Evolutionary conservation across 225 moss, liverwort and hornwort species (phyloP), one percentile per base, ranked within the genome.

Genomic region (Sphagnum contortum): DNA sequence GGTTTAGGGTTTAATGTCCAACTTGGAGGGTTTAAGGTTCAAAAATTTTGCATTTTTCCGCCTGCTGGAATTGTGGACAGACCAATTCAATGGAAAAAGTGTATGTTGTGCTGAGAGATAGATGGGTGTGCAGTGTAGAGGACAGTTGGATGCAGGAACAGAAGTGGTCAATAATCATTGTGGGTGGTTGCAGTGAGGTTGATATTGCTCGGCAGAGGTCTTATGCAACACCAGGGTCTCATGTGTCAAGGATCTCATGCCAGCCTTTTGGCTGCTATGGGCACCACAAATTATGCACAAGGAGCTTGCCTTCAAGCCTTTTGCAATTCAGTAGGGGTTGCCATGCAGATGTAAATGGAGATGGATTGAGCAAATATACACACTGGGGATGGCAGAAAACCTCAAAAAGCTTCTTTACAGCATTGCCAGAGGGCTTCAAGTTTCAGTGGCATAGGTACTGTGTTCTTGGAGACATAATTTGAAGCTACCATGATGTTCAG

Each of bases 401-500:
- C 48, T 77, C 73, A 29, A 29, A 29, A 49, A 79, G 67, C 69
- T 79, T 71, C 60, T 29, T 55, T 10, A 73, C 73, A 66, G 66
- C 71, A 64, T 66, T 71, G 14, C 61, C 63, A 29, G 75, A 68
- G 59, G 70, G 73, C 67, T 68, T 76, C 62, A 62, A 66, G 59
- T 68, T 68, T 60, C 63, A 65, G 57, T 57, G 61, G 52, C 66
- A 71, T 12, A 67, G 83, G 79, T 79, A 61, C 48, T 63, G 8
- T 13, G 48, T 12, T 45, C 46, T 3, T 3, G 48, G 46, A 12
- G 12, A 13, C 58, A 13, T 8, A 13, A 7, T 58, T 58, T 29
- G 29, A 4, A 6, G 58, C 58, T 7, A 58, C 5, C 44, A 13
- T 13, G 44, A 29, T 10, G 5, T 58, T 5, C 57, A 44, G 57